Evolutionary conservation across 2,329 filamentous ascomycete genomes (phyloP), one percentile per base, ranked within the genome.

Genomic region (Alternaria sp.): DNA sequence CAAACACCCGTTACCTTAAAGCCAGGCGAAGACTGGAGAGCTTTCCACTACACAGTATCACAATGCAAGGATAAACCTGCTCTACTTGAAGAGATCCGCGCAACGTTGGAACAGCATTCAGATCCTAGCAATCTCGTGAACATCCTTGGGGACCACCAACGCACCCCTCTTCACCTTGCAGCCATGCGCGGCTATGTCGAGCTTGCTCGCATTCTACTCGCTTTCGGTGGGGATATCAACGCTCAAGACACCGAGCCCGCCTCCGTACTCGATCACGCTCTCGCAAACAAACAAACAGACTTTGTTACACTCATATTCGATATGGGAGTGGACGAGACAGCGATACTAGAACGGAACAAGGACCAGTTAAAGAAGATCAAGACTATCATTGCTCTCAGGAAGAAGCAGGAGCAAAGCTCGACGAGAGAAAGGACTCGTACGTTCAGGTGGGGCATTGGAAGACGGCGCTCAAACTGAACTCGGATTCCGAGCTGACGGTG

Each of bases 131-230:
- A 10, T 2, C 61, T 68, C 2, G 63, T 40, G 8, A 66, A 63
- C 14, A 63, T 56, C 0, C 60, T 14, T 0, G 65, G 67, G 26
- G 46, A 46, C 10, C 59, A 46, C 3, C 37, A 60, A 40, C 49
- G 67, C 28, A 65, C 57, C 14, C 67, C 67, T 11, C 53, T 69
- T 4, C 65, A 65, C 28, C 28, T 58, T 6, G 65, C 65, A 29
- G 63, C 60, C 7, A 61, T 62, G 48, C 31, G 54, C 13, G 67
- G 65, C 7, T 50, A 63, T 31, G 34, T 62, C 21, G 21, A 61
- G 17, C 29, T 66, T 11, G 65, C 62, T 14, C 49, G 51, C 8
- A 52, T 56, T 13, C 54, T 69, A 4, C 33, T 65, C 44, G 28
- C 42, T 0, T 63, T 57, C 28, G 48, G 48, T 23, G 67, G 61